Evolutionary conservation across 2,329 filamentous ascomycete species (phyloP).

Genomic region (Talaromyces sp.): DNA sequence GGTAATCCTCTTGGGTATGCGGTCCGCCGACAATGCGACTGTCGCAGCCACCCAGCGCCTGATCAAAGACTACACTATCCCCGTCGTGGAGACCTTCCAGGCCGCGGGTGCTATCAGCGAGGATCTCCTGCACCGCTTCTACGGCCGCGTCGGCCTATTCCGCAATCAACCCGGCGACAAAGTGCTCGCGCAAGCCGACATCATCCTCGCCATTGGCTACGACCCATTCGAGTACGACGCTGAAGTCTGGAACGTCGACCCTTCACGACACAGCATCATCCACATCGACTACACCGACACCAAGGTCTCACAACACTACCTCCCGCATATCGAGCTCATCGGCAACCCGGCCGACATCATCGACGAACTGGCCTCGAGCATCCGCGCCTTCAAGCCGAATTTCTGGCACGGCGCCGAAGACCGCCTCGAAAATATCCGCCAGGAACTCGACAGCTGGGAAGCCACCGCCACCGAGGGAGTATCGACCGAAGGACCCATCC

Average conservation of each 20-base stretch:
- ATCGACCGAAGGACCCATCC: neutral
- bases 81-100: slow-evolving; percentile 12
- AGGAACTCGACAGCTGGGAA: slow-evolving; percentile 9
- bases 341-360: slow-evolving; percentile 11
- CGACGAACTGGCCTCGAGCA: slow-evolving; percentile 7
- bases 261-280: slow-evolving; percentile 8
- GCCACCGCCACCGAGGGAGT: slow-evolving; percentile 1
- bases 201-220: slow-evolving; percentile 10
- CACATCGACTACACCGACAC: slow-evolving; percentile 10
- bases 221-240: slow-evolving; percentile 12
- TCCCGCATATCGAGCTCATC: slow-evolving; percentile 9
- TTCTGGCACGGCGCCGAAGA: slow-evolving; percentile 9
- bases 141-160: slow-evolving; percentile 9
- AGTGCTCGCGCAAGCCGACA: slow-evolving; percentile 7
- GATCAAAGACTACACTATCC: slow-evolving; percentile 7
- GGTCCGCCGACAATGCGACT: slow-evolving; percentile 4
- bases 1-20: slow-evolving; percentile 11
- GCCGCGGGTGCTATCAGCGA: slow-evolving; percentile 11
- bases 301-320: slow-evolving; percentile 9
- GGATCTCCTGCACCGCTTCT: slow-evolving; percentile 8
- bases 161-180: slow-evolving; percentile 11
- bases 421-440: slow-evolving; percentile 3
- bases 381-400: slow-evolving; percentile 4
- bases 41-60: slow-evolving; percentile 8
- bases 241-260: slow-evolving; percentile 10